These are phyloP conservation scores for Aurantiochytrium sp. DNA, from an alignment of 108 stramenopile species.

Conservation along the genomic window DNA sequence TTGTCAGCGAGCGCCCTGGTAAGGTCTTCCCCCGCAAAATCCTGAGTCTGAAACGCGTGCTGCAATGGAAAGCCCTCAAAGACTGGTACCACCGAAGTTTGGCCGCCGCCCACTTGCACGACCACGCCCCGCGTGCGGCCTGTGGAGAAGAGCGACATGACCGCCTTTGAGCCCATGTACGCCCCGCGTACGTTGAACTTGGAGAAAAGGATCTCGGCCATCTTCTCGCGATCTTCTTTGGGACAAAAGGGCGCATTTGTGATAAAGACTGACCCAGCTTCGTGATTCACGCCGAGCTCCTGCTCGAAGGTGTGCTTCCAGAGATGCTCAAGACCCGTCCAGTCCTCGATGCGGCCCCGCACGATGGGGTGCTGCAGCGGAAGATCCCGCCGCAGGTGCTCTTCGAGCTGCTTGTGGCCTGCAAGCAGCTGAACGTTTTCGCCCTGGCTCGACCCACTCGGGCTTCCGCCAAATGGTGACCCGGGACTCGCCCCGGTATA, in stretches of 20 bases:
- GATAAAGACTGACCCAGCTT: neutral
- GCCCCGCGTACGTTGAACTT: neutral
- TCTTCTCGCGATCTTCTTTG: neutral
- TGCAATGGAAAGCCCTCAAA: constrained; percentile 22
- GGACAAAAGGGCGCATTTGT: neutral
- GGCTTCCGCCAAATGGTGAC: no score
- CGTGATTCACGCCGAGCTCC: neutral
- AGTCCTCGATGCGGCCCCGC: neutral
- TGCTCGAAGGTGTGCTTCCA: neutral
- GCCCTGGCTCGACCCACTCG: no score
- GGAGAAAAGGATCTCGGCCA: constrained; percentile 19
- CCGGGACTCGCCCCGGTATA: no score
- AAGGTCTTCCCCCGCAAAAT: neutral
- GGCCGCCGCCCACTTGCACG: neutral
- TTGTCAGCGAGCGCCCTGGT: neutral
- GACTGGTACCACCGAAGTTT: neutral
- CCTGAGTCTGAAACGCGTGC: neutral
- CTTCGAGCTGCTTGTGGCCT: neutral
- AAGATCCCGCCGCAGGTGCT: neutral
- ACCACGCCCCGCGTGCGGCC: constrained; percentile 15
- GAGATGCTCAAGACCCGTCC: neutral
- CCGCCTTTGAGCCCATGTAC: neutral
- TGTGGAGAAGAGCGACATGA: constrained; percentile 24
- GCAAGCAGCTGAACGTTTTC: no score
- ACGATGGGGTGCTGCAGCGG: neutral